Conservation (phyloP, 2,329 filamentous ascomycete genomes). For the Fusarium sp. region DNA sequence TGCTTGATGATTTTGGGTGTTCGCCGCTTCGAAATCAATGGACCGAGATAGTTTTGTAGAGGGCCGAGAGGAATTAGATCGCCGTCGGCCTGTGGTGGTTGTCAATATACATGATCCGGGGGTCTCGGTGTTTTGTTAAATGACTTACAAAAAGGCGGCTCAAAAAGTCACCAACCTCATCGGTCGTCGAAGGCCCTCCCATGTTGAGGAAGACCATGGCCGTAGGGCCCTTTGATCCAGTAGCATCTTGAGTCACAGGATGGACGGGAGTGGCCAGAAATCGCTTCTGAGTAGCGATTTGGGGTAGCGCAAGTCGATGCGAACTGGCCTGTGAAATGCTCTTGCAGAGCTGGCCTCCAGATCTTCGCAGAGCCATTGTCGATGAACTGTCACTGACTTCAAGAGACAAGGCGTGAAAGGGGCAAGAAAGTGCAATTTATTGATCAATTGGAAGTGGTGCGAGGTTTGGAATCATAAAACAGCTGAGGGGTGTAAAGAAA, state of each 20-base stretch:
- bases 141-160: conserved; percentile 86
- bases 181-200: conserved; percentile 90
- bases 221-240: conserved; percentile 80
- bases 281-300: conserved; percentile 47
- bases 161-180: conserved; percentile 89
- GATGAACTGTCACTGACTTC: background rate
- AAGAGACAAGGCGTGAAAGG: background rate
- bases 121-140: background rate
- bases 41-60: conserved; percentile 89
- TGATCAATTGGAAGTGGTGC: conserved; percentile 28
- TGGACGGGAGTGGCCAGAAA: conserved; percentile 62
- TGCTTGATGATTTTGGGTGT: conserved; percentile 98
- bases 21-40: conserved; percentile 83
- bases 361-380: conserved; percentile 48
- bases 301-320: conserved; percentile 45
- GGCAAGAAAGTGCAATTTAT: background rate
- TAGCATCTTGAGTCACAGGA: conserved; percentile 82
- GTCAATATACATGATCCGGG: conserved; percentile 20
- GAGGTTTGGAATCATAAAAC: conserved; percentile 30
- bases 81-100: conserved; percentile 76
- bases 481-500: conserved; percentile 34
- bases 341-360: conserved; percentile 46
- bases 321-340: conserved; percentile 41
- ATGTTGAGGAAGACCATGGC: conserved; percentile 99
- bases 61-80: conserved; percentile 96